Evolutionary conservation across 2,329 filamentous ascomycete genomes (phyloP).

Genomic region (Xenosphaeropsis pyriputrescens): DNA sequence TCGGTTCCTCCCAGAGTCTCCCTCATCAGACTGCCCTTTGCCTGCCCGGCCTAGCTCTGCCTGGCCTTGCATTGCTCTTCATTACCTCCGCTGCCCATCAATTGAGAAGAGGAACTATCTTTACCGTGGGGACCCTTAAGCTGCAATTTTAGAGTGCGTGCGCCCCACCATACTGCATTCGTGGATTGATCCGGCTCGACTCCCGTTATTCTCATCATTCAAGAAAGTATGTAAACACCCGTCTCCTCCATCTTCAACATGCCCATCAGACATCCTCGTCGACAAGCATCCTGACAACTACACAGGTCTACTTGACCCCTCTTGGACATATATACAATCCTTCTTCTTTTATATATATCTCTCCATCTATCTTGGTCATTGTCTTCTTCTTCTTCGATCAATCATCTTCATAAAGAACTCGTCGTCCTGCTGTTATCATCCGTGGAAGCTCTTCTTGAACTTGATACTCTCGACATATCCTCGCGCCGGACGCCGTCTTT

Average conservation of each 20-base stretch:
- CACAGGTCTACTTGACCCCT: background rate
- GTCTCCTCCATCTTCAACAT: background rate
- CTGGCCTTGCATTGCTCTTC: no score
- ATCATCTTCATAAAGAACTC: background rate
- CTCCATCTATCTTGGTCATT: background rate
- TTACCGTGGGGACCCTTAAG: no score
- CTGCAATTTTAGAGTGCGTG: background rate
- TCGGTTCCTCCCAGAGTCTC: background rate
- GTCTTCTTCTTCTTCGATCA: background rate
- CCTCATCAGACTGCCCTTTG: no score
- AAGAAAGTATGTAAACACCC: background rate
- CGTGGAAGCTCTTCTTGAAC: background rate
- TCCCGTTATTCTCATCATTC: background rate
- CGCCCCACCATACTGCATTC: background rate
- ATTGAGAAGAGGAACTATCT: no score
- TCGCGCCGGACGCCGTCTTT: background rate
- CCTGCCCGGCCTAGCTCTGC: no score
- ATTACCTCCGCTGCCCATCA: background rate
- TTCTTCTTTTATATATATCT: background rate
- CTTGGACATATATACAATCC: background rate
- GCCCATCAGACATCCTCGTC: background rate
- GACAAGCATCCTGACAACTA: background rate
- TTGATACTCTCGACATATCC: background rate
- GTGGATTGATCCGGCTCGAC: background rate
- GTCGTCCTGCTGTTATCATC: no score